Evolutionary conservation across 2,329 filamentous ascomycete genomes (phyloP), one percentile per base, ranked within the genome.

Genomic region (Penicillium sumatraense): DNA sequence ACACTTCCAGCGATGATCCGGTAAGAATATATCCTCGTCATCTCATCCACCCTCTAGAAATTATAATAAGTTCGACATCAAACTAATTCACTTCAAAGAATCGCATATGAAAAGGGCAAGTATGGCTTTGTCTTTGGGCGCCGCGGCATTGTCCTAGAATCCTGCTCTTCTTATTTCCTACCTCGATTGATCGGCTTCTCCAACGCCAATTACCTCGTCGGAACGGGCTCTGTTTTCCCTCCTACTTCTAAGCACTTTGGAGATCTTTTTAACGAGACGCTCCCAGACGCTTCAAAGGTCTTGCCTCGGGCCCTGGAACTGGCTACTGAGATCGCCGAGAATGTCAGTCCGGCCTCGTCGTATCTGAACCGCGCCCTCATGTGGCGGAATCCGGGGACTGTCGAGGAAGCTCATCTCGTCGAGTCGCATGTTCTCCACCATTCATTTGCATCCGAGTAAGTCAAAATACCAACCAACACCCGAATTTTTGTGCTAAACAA

Each of bases 111-210:
- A 36, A 73, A 76, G 10, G 86, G 88, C 2, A 89, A 88, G 67
- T 83, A 91, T 59, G 89, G 89, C 49, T 90, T 91, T 68, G 88
- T 91, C 16, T 93, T 92, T 71, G 80, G 83, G 21, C 82, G 88
- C 23, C 81, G 89, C 40, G 89, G 89, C 1, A 80, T 92, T 65
- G 80, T 85, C 56, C 87, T 89, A 83, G 89, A 93, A 72, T 88
- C 87, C 0, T 87, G 84, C 67, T 86, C 82, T 48, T 87, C 84
- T 8, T 92, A 83, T 72, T 92, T 90, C 77, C 78, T 92, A 31
- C 89, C 89, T 2, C 82, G 87, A 0, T 77, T 91, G 23, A 81
- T 91, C 56, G 89, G 89, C 1, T 62, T 66, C 51, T 67, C 67
- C 14, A 67, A 66, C 7, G 68, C 70, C 20, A 68, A 64, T 40